These are phyloP conservation scores for Malus sylvestris DNA, from an alignment of 306 rosid genomes.

Conservation along the genomic window DNA sequence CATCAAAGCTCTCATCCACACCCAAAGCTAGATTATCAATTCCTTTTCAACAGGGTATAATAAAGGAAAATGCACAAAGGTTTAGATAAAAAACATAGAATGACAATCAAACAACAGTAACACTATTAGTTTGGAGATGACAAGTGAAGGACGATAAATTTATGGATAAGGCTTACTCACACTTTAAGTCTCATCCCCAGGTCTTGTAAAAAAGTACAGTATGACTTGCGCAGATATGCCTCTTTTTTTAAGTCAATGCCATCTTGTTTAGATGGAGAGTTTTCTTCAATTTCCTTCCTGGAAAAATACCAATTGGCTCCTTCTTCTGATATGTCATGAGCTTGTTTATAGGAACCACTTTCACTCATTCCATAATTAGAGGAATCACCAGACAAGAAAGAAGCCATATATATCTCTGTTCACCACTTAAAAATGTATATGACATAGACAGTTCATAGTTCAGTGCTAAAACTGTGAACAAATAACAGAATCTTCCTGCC, in stretches of 20 bases:
- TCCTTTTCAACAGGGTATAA: neutral
- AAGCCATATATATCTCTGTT: constrained; percentile 35
- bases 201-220: constrained; percentile 92
- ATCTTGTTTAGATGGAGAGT: constrained; percentile 78
- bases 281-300: constrained; percentile 79
- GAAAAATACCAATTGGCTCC: constrained; percentile 70
- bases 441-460: neutral
- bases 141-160: neutral
- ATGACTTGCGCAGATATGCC: constrained; percentile 87
- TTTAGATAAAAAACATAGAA: neutral
- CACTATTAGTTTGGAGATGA: neutral
- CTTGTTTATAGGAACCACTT: constrained; percentile 29
- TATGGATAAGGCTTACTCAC: constrained; percentile 38
- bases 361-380: constrained; percentile 34
- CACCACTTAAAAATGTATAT: neutral
- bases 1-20: neutral
- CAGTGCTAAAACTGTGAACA: neutral
- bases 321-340: constrained; percentile 38
- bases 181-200: constrained; percentile 96
- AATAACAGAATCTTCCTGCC: constrained; percentile 8
- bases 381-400: constrained; percentile 33
- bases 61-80: neutral
- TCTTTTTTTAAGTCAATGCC: constrained; percentile 92
- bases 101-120: neutral
- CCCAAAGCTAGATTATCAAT: neutral